Evolutionary conservation across 1,139 yeast species (phyloP).

Genomic region (Kodamaea suecica): DNA sequence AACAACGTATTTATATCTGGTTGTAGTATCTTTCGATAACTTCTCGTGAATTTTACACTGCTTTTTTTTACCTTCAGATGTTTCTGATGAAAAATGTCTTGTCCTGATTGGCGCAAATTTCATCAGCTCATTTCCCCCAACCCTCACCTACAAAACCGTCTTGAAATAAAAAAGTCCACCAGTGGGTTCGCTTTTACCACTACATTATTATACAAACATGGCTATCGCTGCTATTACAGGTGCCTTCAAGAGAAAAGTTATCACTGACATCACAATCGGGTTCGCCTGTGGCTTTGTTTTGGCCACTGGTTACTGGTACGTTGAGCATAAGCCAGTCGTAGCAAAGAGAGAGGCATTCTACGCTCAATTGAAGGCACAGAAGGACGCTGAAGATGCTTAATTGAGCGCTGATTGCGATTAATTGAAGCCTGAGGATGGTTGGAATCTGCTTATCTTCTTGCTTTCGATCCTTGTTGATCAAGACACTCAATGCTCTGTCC

Average conservation of each 20-base stretch:
- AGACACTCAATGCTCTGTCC: too few relatives aligned
- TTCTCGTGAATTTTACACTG: not conserved
- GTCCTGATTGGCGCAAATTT: slow-evolving; percentile 13
- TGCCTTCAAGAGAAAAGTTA: slow-evolving; percentile 74
- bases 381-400: slow-evolving; percentile 58
- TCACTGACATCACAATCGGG: slow-evolving; percentile 76
- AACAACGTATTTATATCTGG: slow-evolving; percentile 1
- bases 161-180: slow-evolving; percentile 1
- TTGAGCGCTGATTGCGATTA: not conserved
- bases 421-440: too few relatives aligned
- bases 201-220: slow-evolving; percentile 38
- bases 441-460: too few relatives aligned
- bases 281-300: slow-evolving; percentile 42
- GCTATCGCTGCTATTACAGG: slow-evolving; percentile 92
- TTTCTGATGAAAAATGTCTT: slow-evolving; percentile 2
- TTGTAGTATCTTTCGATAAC: not conserved
- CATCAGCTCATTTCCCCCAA: slow-evolving; percentile 1
- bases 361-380: slow-evolving; percentile 68
- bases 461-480: too few relatives aligned
- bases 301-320: slow-evolving; percentile 67
- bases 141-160: not conserved
- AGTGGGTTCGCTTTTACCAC: too few relatives aligned
- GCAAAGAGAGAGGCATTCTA: slow-evolving; percentile 83
- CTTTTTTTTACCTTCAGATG: slow-evolving; percentile 1
- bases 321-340: slow-evolving; percentile 72